Evolutionary conservation across 495 filamentous ascomycete species (phyloP).

Genomic region (Copromyces sp.): DNA sequence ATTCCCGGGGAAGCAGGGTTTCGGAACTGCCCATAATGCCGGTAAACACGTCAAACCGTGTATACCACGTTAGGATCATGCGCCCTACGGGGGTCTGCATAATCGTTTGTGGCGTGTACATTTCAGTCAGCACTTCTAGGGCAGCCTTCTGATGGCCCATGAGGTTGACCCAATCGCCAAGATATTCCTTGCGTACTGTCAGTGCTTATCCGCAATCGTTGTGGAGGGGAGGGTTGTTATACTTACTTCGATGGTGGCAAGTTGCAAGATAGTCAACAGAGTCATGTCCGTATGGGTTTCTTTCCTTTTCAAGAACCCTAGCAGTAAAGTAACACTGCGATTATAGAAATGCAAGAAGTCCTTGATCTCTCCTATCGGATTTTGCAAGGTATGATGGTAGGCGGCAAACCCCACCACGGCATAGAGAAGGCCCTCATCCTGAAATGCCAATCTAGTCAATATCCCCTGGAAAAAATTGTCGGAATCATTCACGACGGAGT

Average conservation of each 20-base stretch:
- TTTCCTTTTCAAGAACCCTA: constrained; percentile 57
- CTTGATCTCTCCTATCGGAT: constrained; percentile 58
- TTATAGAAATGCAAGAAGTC: constrained; percentile 88
- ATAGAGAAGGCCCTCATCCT: constrained; percentile 74
- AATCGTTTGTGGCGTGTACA: constrained; percentile 69
- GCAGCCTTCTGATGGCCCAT: constrained; percentile 89
- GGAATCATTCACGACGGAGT: constrained; percentile 58
- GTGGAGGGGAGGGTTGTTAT: background rate
- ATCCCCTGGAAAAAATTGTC: constrained; percentile 61
- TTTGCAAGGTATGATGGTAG: constrained; percentile 68
- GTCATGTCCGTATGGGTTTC: constrained; percentile 65
- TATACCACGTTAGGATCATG: constrained; percentile 76
- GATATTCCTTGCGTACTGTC: constrained; percentile 59
- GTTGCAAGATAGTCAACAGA: constrained; percentile 78
- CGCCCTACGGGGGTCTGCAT: constrained; percentile 57
- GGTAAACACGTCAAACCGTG: constrained; percentile 76
- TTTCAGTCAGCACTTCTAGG: constrained; percentile 62
- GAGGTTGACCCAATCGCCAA: constrained; percentile 90
- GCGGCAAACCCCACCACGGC: constrained; percentile 86
- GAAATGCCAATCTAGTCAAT: constrained; percentile 60
- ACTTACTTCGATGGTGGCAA: constrained; percentile 85
- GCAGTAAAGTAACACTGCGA: constrained; percentile 65
- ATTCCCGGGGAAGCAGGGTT: constrained; percentile 63
- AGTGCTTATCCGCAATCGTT: constrained; percentile 1
- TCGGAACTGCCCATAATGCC: constrained; percentile 73